phyloP scores from a whole-genome alignment of 371 early-diverging fungal genomes.

The Mucor mucedo region DNA sequence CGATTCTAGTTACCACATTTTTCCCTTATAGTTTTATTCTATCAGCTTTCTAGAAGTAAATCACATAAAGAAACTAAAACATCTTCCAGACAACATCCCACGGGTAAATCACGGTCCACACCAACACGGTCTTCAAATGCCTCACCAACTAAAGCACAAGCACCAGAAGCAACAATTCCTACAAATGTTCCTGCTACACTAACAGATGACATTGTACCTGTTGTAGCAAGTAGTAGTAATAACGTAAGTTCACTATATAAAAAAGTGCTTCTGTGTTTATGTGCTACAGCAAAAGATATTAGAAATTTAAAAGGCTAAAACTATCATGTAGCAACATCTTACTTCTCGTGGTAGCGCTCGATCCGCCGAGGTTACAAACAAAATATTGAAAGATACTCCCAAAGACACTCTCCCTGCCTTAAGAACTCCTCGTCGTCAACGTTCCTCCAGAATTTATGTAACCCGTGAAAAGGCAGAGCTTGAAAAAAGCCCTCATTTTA shows the following conservation, averaged over 20 bases:
- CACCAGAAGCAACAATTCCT: not conserved
- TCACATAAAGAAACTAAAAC: constrained; percentile 32
- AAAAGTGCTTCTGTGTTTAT: constrained; percentile 10
- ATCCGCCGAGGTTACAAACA: constrained; percentile 32
- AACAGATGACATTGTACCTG: not conserved
- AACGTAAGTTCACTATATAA: constrained; percentile 13
- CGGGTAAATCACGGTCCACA: constrained; percentile 21
- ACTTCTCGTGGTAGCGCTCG: constrained; percentile 20
- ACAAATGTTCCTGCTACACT: not conserved
- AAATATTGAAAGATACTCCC: constrained; percentile 53
- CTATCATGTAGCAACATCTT: constrained; percentile 4
- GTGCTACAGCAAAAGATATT: constrained; percentile 9
- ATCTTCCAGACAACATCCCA: constrained; percentile 15
- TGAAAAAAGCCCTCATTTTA: constrained; percentile 77
- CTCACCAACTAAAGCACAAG: not conserved
- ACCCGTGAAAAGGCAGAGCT: constrained; percentile 75
- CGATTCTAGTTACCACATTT: not conserved
- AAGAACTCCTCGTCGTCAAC: constrained; percentile 83
- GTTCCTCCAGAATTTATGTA: constrained; percentile 81
- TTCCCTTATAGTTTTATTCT: not conserved
- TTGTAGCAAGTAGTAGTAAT: constrained; percentile 6
- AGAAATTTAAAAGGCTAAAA: constrained; percentile 1
- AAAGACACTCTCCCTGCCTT: constrained; percentile 83
- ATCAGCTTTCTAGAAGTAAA: constrained; percentile 44
- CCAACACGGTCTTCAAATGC: constrained; percentile 5